A percentile compares a stretch with the other conserved stretches of the same genome.
These are phyloP conservation scores for Maudiozyma barnettii DNA, from an alignment of 805 yeast genomes.

Conservation along the genomic window DNA sequence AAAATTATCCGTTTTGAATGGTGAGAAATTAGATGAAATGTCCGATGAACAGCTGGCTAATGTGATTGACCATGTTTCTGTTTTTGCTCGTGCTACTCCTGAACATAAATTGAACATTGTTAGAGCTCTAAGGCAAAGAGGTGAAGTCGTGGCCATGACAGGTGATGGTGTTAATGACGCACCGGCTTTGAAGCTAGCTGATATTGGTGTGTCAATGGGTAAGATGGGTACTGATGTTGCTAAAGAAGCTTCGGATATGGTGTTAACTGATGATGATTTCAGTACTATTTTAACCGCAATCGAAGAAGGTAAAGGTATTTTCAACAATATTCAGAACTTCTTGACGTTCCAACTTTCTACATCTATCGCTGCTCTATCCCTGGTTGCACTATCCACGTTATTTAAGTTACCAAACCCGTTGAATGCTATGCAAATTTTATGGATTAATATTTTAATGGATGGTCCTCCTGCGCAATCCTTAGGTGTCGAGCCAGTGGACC, in stretches of 20 bases:
- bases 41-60: conserved; percentile 61
- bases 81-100: conserved; percentile 92
- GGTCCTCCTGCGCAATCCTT: conserved; percentile 98
- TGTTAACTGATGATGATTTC: conserved; percentile 92
- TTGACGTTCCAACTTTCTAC: conserved; percentile 93
- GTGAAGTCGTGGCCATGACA: conserved; percentile 98
- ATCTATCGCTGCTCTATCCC: conserved; percentile 85
- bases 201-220: conserved; percentile 92
- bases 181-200: conserved; percentile 93
- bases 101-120: conserved; percentile 88
- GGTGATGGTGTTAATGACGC: conserved; percentile 99
- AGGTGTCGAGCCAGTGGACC: conserved; percentile 96
- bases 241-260: conserved; percentile 97
- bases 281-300: conserved; percentile 88
- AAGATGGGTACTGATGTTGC: conserved; percentile 96
- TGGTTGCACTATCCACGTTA: conserved; percentile 79
- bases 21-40: conserved; percentile 71
- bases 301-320: conserved; percentile 96
- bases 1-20: conserved; percentile 65
- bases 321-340: conserved; percentile 89
- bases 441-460: conserved; percentile 97
- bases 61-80: conserved; percentile 72
- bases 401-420: conserved; percentile 87
- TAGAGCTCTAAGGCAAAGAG: conserved; percentile 78
- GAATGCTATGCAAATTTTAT: conserved; percentile 95